Conservation (phyloP, 169 alveolate genomes). For the Plasmodium fragile region DNA sequence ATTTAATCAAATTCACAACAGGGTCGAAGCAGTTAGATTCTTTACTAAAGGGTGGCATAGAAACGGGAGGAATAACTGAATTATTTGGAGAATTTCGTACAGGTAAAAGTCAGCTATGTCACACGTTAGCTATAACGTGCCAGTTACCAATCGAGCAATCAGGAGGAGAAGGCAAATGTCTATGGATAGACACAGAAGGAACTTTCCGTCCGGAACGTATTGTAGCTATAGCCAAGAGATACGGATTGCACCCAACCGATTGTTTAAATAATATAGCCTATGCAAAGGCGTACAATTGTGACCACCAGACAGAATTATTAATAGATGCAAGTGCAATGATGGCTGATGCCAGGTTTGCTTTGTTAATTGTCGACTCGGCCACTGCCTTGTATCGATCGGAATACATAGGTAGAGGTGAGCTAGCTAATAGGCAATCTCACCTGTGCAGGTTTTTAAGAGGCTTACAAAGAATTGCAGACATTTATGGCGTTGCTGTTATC, state of each 20-base stretch:
- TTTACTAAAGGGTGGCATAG: slow-evolving; percentile 98
- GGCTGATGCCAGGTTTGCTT: slow-evolving; percentile 97
- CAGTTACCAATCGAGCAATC: slow-evolving; percentile 95
- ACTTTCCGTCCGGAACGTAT: slow-evolving; percentile 99
- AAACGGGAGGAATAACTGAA: slow-evolving; percentile 97
- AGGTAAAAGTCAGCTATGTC: slow-evolving; percentile 99
- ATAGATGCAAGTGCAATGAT: slow-evolving; percentile 97
- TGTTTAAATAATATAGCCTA: slow-evolving; percentile 98
- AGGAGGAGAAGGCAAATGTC: slow-evolving; percentile 99
- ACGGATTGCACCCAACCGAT: slow-evolving; percentile 95
- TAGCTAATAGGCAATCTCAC: slow-evolving; percentile 98
- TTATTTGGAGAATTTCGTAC: slow-evolving; percentile 98
- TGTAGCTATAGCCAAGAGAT: slow-evolving; percentile 97
- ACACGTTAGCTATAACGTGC: slow-evolving; percentile 95
- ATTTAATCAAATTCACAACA: slow-evolving; percentile 94
- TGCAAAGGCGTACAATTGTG: slow-evolving; percentile 98
- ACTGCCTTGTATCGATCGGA: slow-evolving; percentile 98
- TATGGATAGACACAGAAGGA: slow-evolving; percentile 99
- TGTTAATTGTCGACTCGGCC: slow-evolving; percentile 97
- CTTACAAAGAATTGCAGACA: slow-evolving; percentile 97
- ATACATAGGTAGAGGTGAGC: slow-evolving; percentile 98
- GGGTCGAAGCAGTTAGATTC: slow-evolving; percentile 96
- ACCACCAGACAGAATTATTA: slow-evolving; percentile 96
- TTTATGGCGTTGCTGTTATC: slow-evolving; percentile 95
- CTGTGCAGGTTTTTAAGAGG: slow-evolving; percentile 96